These are phyloP conservation scores for Penicillium italicum DNA, from an alignment of 2,329 filamentous ascomycete genomes.

Conservation along the genomic window DNA sequence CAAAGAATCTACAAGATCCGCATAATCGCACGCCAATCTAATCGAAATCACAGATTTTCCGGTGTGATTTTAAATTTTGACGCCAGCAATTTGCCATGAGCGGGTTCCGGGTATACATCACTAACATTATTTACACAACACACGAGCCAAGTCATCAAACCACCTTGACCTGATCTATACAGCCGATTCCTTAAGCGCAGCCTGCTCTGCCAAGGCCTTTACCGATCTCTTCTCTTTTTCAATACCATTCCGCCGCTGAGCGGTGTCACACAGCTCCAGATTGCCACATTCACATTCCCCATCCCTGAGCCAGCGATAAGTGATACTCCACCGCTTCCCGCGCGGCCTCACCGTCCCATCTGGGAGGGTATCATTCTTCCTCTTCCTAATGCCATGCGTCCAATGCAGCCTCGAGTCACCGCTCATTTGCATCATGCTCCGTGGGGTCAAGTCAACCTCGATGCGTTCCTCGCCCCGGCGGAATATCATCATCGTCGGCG, in stretches of 20 bases:
- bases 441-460: constrained; percentile 48
- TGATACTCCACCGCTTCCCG: constrained; percentile 53
- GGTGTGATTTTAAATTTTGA: no score
- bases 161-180: not conserved
- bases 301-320: constrained; percentile 52
- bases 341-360: constrained; percentile 48
- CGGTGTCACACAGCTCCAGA: constrained; percentile 51
- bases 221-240: constrained; percentile 48
- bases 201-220: constrained; percentile 14
- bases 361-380: constrained; percentile 50
- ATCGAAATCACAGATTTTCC: no score
- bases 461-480: constrained; percentile 30
- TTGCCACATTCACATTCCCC: constrained; percentile 52
- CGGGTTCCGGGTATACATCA: not conserved
- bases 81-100: no score
- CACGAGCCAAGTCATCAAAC: not conserved
- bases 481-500: constrained; percentile 33
- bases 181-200: not conserved
- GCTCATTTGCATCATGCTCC: constrained; percentile 53
- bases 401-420: constrained; percentile 53
- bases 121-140: not conserved
- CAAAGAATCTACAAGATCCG: no score
- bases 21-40: no score
- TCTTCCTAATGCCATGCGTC: constrained; percentile 55
- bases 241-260: constrained; percentile 46